A percentile compares a stretch with the other conserved stretches of the same genome.
Evolutionary conservation across 306 rosid species (phyloP).

Genomic region (Quercus engelmannii): DNA sequence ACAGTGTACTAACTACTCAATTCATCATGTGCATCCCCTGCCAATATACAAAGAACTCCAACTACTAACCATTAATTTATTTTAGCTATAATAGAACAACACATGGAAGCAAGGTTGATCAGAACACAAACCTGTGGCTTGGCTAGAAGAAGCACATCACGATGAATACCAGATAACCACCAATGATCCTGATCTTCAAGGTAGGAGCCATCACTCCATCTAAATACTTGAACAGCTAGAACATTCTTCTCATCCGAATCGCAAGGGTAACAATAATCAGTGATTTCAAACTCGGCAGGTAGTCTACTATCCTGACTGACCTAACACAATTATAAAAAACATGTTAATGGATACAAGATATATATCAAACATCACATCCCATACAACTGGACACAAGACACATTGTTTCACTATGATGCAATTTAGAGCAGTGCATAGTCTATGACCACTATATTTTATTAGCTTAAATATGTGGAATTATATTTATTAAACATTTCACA

Average conservation of each 20-base stretch:
- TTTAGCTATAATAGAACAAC: background rate
- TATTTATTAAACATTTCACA: background rate
- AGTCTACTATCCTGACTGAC: constrained; percentile 95
- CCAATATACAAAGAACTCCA: background rate
- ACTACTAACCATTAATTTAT: background rate
- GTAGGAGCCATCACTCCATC: constrained; percentile 97
- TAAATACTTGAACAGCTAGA: constrained; percentile 86
- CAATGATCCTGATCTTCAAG: constrained; percentile 99
- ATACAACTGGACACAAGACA: background rate
- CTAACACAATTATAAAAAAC: constrained; percentile 35
- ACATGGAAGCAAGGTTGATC: constrained; percentile 1
- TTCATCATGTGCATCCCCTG: background rate
- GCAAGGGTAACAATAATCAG: constrained; percentile 74
- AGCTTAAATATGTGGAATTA: background rate
- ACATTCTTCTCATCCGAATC: constrained; percentile 64
- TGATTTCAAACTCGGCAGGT: constrained; percentile 94
- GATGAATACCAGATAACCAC: constrained; percentile 94
- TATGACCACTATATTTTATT: background rate
- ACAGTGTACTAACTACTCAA: background rate
- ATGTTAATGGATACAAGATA: constrained; percentile 25
- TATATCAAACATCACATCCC: background rate
- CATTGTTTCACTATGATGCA: background rate
- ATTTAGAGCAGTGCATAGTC: background rate
- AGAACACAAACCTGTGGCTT: constrained; percentile 72
- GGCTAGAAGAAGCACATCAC: constrained; percentile 87